A percentile compares a stretch with the other conserved stretches of the same genome.
phyloP scores from a whole-genome alignment of 768 basidiomycete species.

The Termitomyces sp. region DNA sequence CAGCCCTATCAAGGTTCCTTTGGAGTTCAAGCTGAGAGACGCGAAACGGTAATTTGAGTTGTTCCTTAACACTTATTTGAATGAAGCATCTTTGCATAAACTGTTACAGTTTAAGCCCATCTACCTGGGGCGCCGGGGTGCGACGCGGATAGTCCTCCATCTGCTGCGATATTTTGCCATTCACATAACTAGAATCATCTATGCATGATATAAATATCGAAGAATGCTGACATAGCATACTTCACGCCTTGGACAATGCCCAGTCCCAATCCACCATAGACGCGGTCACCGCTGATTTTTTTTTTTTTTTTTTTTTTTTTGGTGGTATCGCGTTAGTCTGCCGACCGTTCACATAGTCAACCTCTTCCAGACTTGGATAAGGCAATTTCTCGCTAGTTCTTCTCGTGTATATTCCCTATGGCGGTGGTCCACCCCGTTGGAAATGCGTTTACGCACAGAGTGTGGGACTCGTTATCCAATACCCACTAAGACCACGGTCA shows the following conservation, averaged over 20 bases:
- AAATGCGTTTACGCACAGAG: not conserved
- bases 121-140: constrained; percentile 76
- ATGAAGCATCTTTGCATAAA: not conserved
- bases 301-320: too few relatives aligned
- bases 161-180: constrained; percentile 82
- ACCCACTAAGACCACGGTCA: not conserved
- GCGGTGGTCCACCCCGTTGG: too few relatives aligned
- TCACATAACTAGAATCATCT: constrained; percentile 92
- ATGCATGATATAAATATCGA: not conserved
- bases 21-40: constrained; percentile 28
- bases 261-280: too few relatives aligned
- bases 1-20: constrained; percentile 27
- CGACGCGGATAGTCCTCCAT: constrained; percentile 80
- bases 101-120: constrained; percentile 38
- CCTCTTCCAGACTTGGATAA: too few relatives aligned
- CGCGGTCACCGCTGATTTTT: too few relatives aligned
- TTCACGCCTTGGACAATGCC: too few relatives aligned
- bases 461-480: not conserved
- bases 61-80: not conserved
- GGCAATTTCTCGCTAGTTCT: too few relatives aligned
- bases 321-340: too few relatives aligned
- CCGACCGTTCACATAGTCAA: too few relatives aligned
- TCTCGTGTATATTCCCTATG: too few relatives aligned
- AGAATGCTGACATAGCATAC: too few relatives aligned
- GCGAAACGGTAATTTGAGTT: not conserved